Evolutionary conservation across 2,329 filamentous ascomycete genomes (phyloP).

Genomic region (Colletotrichum kahawae): DNA sequence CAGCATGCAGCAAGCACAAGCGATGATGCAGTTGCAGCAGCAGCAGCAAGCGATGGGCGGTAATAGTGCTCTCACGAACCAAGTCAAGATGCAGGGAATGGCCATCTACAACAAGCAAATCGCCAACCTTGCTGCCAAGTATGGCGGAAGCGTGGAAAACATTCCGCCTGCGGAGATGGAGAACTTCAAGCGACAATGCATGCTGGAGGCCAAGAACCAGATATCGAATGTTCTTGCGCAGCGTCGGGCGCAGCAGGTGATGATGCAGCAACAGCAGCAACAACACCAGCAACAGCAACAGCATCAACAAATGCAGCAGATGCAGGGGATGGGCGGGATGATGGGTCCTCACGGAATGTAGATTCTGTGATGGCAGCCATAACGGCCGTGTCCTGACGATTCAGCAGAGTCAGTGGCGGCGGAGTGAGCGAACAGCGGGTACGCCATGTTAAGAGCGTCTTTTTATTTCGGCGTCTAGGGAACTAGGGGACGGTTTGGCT

Average conservation of each 20-base stretch:
- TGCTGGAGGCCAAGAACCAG: constrained; percentile 40
- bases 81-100: constrained; percentile 40
- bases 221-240: constrained; percentile 37
- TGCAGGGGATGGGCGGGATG: constrained; percentile 61
- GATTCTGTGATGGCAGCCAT: not conserved
- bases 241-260: constrained; percentile 37
- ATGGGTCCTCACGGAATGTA: constrained; percentile 58
- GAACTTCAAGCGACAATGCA: constrained; percentile 48
- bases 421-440: not conserved
- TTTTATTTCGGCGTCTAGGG: constrained; percentile 13
- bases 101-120: constrained; percentile 46
- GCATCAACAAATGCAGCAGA: constrained; percentile 32
- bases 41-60: constrained; percentile 41
- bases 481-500: not conserved
- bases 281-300: constrained; percentile 34
- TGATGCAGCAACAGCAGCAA: constrained; percentile 41
- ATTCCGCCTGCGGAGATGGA: constrained; percentile 52
- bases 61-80: constrained; percentile 25
- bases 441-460: not conserved
- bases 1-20: constrained; percentile 48
- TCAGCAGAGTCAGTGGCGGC: not conserved
- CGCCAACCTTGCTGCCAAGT: constrained; percentile 35
- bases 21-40: constrained; percentile 40
- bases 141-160: constrained; percentile 43
- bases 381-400: not conserved